These are phyloP conservation scores for Amanita fuliginea DNA, from an alignment of 768 basidiomycete species.

Conservation along the genomic window DNA sequence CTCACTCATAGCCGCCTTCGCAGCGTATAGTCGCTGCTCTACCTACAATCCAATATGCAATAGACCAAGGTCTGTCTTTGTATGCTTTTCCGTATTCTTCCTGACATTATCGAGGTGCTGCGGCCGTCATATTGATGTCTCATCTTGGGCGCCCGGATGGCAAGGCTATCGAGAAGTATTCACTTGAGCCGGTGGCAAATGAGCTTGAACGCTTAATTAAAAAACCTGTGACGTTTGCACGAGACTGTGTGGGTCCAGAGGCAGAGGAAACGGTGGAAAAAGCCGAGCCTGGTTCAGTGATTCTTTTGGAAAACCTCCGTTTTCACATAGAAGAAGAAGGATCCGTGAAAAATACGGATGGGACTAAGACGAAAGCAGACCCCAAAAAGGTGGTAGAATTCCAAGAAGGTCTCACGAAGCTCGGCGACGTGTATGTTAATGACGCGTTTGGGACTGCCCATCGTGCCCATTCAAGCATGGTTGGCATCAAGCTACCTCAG, in stretches of 20 bases:
- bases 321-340: constrained; percentile 99
- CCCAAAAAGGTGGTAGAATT: constrained; percentile 71
- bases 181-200: constrained; percentile 74
- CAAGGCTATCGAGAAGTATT: constrained; percentile 79
- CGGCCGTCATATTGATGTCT: constrained; percentile 88
- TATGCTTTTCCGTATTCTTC: constrained; percentile 6
- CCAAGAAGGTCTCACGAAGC: constrained; percentile 76
- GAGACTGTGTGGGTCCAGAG: constrained; percentile 78
- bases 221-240: constrained; percentile 69
- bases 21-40: constrained; percentile 96
- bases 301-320: constrained; percentile 94
- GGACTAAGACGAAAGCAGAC: constrained; percentile 92
- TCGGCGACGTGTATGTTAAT: constrained; percentile 97
- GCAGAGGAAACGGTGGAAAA: constrained; percentile 69
- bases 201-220: constrained; percentile 70
- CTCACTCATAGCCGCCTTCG: constrained; percentile 6
- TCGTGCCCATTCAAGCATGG: constrained; percentile 98
- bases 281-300: constrained; percentile 55
- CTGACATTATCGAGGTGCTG: constrained; percentile 44
- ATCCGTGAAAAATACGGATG: constrained; percentile 85
- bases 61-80: constrained; percentile 51
- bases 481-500: constrained; percentile 86
- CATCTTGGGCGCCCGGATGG: constrained; percentile 97
- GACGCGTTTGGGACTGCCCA: constrained; percentile 99
- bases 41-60: constrained; percentile 89